phyloP scores from a whole-genome alignment of 495 filamentous ascomycete genomes.

The Astrothelium macrocarpum region DNA sequence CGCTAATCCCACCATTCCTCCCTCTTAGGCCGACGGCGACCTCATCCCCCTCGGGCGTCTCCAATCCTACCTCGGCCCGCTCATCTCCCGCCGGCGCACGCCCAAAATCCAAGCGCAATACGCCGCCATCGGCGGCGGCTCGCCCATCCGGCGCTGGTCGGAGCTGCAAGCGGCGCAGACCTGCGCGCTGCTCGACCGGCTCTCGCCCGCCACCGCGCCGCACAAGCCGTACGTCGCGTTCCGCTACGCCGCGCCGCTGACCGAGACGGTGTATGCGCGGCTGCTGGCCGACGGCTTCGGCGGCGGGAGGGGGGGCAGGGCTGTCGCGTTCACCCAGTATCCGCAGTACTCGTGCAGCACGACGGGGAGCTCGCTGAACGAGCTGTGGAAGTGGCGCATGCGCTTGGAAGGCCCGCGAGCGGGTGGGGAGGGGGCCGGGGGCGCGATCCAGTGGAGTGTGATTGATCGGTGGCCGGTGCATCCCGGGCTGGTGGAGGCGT shows the following conservation, averaged over 20 bases:
- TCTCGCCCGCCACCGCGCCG: slow-evolving; percentile 85
- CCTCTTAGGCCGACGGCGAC: slow-evolving; percentile 79
- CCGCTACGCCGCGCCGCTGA: slow-evolving; percentile 87
- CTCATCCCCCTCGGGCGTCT: slow-evolving; percentile 92
- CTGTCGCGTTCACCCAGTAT: slow-evolving; percentile 97
- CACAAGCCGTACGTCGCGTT: slow-evolving; percentile 99
- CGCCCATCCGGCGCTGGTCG: slow-evolving; percentile 95
- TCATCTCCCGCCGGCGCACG: slow-evolving; percentile 77
- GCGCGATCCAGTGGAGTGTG: slow-evolving; percentile 87
- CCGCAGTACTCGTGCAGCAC: slow-evolving; percentile 99
- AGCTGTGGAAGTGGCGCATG: slow-evolving; percentile 93
- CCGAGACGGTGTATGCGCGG: slow-evolving; percentile 79
- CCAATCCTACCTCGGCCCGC: slow-evolving; percentile 79
- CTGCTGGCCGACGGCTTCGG: slow-evolving; percentile 85
- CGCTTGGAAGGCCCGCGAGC: slow-evolving; percentile 69
- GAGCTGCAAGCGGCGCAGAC: slow-evolving; percentile 86
- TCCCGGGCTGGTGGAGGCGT: slow-evolving; percentile 77
- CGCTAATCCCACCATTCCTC: neutral
- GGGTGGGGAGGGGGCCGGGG: slow-evolving; percentile 40
- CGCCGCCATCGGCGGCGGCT: slow-evolving; percentile 87
- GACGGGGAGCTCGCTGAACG: slow-evolving; percentile 90
- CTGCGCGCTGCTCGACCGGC: slow-evolving; percentile 88
- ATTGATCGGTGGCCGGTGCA: slow-evolving; percentile 97
- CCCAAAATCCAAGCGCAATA: slow-evolving; percentile 97
- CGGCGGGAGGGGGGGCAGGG: slow-evolving; percentile 72